Evolutionary conservation across 106 monocot species (phyloP), one percentile per base, ranked within the genome.

Genomic region (Dendrobium nobile): DNA sequence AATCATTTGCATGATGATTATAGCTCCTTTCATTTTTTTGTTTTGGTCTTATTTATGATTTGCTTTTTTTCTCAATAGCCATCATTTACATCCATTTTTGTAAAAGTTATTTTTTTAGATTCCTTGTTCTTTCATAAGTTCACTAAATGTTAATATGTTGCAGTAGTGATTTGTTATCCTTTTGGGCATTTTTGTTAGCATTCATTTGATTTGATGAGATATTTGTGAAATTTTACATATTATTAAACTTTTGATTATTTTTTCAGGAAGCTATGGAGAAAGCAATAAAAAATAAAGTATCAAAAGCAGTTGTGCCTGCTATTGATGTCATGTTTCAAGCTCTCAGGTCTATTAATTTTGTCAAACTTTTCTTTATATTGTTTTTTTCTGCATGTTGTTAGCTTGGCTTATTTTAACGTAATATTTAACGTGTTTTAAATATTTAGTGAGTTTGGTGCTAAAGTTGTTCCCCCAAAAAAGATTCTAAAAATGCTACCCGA

Each of bases 321-420:
- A 95, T 99, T 84, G 99, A 99, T 90, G 95, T 99, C 79, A 99
- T 99, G 99, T 99, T 99, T 87, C 99, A 99, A 84, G 99, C 99
- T 74, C 87, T 99, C 55, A 99, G 99, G 99, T 99, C 20, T 82
- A 44, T 5, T 72, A 65, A 61, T 7, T 15, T 10, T 80, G 5
- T 78, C 47, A 67, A 33, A 10, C 45, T 22, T 80, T 41, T 4
- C 11, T 55, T 37, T 33, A 61, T 54, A 7, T 41, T 13, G 15
- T 45, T 54, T 13, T 31, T 75, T 47, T 67, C 78, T 22, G 61
- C 26, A 2, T 31, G 19, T 41, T 78, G 0, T 42, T 8, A 8
- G 8, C 45, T 45, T 45, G 22, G n/a, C 61, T 73, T 40, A 27
- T 41, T 48, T 75, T 77, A 2, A 79, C 9, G 37, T 8, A 72